These are phyloP conservation scores for Morella rubra DNA, from an alignment of 306 rosid genomes.

Conservation along the genomic window DNA sequence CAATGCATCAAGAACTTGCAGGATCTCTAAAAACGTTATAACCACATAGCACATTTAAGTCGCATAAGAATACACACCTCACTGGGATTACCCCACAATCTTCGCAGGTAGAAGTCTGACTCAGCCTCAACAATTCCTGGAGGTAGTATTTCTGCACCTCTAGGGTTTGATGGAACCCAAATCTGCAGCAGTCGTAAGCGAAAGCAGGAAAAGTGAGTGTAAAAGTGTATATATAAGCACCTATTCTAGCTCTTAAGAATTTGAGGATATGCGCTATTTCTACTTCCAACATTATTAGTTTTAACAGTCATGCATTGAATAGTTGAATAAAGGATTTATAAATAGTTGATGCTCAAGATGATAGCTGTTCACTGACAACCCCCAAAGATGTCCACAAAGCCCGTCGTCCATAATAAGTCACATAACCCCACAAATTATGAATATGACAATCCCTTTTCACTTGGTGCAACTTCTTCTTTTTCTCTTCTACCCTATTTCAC, in stretches of 20 bases:
- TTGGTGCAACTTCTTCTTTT: not conserved
- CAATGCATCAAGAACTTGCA: not conserved
- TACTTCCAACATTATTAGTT: not conserved
- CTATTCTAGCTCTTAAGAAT: not conserved
- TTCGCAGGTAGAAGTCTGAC: conserved; percentile 79
- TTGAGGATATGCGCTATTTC: not conserved
- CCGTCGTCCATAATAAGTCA: not conserved
- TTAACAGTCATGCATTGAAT: not conserved
- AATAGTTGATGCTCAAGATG: not conserved
- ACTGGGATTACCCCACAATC: conserved; percentile 92
- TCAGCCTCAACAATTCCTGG: conserved; percentile 78
- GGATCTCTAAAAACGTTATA: not conserved
- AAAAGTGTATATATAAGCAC: not conserved
- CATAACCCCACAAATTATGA: not conserved
- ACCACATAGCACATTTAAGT: not conserved
- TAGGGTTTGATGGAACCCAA: conserved; percentile 94
- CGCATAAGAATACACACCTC: conserved; percentile 61
- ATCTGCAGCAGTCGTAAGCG: conserved; percentile 54
- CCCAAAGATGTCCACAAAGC: not conserved
- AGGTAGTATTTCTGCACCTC: conserved; percentile 91
- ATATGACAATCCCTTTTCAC: not conserved
- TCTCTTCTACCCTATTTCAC: conserved; percentile 19
- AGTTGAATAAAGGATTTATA: not conserved
- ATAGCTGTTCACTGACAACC: not conserved
- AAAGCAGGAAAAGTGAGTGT: conserved; percentile 11